Evolutionary conservation across 1,284 basidiomycete species (phyloP).

Genomic region (Ceratobasidium papillatum): DNA sequence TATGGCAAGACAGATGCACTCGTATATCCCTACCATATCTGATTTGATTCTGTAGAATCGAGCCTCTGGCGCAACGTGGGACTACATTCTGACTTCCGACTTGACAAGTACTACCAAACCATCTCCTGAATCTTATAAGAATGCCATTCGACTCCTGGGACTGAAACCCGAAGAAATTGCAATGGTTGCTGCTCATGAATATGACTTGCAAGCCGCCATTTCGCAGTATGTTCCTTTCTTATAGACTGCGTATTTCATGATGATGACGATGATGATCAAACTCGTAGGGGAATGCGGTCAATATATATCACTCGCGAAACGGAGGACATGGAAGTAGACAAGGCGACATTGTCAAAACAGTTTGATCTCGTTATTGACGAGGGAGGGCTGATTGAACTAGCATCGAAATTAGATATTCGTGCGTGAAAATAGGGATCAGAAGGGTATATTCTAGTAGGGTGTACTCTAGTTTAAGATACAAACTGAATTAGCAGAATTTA

Average conservation of each 20-base stretch:
- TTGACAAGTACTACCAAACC: conserved; percentile 50
- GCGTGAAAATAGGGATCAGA: too few relatives aligned
- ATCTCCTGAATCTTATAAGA: conserved; percentile 48
- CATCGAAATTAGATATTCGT: conserved; percentile 39
- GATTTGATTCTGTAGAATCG: conserved; percentile 44
- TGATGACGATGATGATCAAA: neutral
- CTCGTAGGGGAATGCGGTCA: conserved; percentile 48
- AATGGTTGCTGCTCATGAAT: conserved; percentile 51
- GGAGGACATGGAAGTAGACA: conserved; percentile 47
- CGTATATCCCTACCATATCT: too few relatives aligned
- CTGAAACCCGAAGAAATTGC: conserved; percentile 47
- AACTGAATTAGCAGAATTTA: too few relatives aligned
- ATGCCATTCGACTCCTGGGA: conserved; percentile 46
- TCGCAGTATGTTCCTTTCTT: conserved; percentile 45
- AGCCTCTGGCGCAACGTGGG: conserved; percentile 47
- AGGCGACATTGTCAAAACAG: conserved; percentile 10
- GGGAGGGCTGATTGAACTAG: conserved; percentile 46
- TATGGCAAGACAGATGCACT: conserved; percentile 41
- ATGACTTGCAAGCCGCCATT: conserved; percentile 50
- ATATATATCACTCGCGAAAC: conserved; percentile 50
- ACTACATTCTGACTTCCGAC: conserved; percentile 49
- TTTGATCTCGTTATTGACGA: conserved; percentile 47
- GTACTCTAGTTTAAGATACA: too few relatives aligned
- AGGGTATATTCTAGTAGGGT: too few relatives aligned
- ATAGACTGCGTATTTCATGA: neutral